These are phyloP conservation scores for Diaporthe longicolla DNA, from an alignment of 2,329 filamentous ascomycete genomes.

Conservation along the genomic window DNA sequence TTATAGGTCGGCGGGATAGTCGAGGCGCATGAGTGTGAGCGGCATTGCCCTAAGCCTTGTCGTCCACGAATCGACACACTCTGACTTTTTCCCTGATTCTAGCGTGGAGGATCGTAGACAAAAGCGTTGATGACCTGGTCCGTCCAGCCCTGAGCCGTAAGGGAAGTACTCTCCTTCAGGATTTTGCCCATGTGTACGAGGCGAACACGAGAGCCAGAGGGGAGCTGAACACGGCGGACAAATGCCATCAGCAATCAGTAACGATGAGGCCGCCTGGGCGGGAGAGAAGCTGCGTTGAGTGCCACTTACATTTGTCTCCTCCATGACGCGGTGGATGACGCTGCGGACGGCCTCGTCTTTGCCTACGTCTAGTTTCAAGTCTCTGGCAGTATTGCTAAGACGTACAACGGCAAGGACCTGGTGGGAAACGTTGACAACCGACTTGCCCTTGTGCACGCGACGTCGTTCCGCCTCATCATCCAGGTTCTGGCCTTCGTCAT, in stretches of 20 bases:
- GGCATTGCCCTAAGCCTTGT: background rate
- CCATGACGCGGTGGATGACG: conserved; percentile 73
- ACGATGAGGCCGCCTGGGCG: background rate
- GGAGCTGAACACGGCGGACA: conserved; percentile 2
- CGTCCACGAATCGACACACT: background rate
- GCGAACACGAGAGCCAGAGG: conserved; percentile 60
- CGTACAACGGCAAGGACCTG: conserved; percentile 71
- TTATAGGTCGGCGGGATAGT: background rate
- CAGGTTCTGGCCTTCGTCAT: conserved; percentile 45
- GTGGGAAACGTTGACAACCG: conserved; percentile 60
- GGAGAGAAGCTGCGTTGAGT: too few relatives aligned
- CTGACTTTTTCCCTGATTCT: conserved; percentile 11
- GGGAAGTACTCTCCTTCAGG: conserved; percentile 76
- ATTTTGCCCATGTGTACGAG: conserved; percentile 87
- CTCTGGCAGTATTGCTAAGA: conserved; percentile 76
- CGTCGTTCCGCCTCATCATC: conserved; percentile 46
- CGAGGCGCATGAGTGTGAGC: background rate
- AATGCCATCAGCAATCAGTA: conserved; percentile 16
- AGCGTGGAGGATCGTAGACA: conserved; percentile 63
- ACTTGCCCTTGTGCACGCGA: conserved; percentile 69
- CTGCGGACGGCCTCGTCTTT: conserved; percentile 75
- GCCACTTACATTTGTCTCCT: conserved; percentile 72
- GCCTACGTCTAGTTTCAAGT: conserved; percentile 70
- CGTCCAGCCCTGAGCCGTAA: conserved; percentile 81
- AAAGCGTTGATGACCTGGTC: conserved; percentile 84